These are phyloP conservation scores for Coemansia sp. DNA, from an alignment of 192 early-diverging fungal species.

Conservation along the genomic window DNA sequence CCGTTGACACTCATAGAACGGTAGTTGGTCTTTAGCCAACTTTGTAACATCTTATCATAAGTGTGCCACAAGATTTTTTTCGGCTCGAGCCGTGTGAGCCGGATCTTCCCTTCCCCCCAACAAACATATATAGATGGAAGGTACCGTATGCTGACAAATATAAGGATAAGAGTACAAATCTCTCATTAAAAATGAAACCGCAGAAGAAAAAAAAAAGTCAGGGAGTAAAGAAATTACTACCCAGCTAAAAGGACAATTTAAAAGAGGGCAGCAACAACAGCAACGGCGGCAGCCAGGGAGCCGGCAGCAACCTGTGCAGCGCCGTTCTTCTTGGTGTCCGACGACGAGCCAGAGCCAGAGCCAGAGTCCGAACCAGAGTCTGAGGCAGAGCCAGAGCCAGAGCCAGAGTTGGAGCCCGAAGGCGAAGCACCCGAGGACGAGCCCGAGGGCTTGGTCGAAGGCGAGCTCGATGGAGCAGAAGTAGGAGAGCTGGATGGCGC, in stretches of 20 bases:
- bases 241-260: slow-evolving; percentile 22
- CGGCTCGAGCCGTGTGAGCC: background rate
- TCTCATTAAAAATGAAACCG: background rate
- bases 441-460: background rate
- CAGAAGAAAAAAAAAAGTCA: background rate
- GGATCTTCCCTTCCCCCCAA: background rate
- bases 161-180: background rate
- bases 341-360: slow-evolving; percentile 2
- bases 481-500: slow-evolving; percentile 4
- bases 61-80: background rate
- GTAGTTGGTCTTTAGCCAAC: background rate
- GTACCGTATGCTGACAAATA: background rate
- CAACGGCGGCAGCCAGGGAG: slow-evolving; percentile 36
- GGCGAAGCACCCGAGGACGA: background rate
- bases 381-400: background rate
- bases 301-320: slow-evolving; percentile 28
- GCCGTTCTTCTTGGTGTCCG: slow-evolving; percentile 17
- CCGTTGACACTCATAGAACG: no score
- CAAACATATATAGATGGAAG: background rate
- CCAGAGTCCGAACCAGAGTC: background rate
- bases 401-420: background rate
- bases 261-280: slow-evolving; percentile 42
- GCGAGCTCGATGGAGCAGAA: background rate
- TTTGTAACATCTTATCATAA: no score
- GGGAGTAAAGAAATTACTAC: background rate